These are phyloP conservation scores for Conringia planisiliqua DNA, from an alignment of 345 rosid species.

Conservation along the genomic window DNA sequence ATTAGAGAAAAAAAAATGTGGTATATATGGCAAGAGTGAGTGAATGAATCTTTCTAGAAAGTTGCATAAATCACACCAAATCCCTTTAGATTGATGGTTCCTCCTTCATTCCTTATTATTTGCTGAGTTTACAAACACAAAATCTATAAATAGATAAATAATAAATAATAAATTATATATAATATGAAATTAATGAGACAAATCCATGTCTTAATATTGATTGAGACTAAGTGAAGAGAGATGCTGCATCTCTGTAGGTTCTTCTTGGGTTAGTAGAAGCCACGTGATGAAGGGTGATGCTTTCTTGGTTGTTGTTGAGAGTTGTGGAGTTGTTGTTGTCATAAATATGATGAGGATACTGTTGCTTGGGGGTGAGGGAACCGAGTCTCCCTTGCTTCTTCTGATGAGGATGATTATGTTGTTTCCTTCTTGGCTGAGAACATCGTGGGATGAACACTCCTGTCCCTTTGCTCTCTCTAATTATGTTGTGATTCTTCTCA, in stretches of 20 bases:
- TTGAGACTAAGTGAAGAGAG: slow-evolving; percentile 32
- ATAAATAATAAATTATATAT: slow-evolving; percentile 20
- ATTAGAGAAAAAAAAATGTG: not conserved
- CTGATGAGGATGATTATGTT: slow-evolving; percentile 30
- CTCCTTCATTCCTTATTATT: slow-evolving; percentile 24
- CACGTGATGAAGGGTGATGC: slow-evolving; percentile 7
- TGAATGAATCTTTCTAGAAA: not conserved
- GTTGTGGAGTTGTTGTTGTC: slow-evolving; percentile 10
- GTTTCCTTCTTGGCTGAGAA: slow-evolving; percentile 57
- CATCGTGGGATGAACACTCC: slow-evolving; percentile 85
- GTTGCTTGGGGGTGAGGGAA: slow-evolving; percentile 46
- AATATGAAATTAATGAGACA: slow-evolving; percentile 24
- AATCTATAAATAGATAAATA: not conserved
- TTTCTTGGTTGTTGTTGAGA: slow-evolving; percentile 23
- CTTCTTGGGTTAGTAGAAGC: slow-evolving; percentile 32
- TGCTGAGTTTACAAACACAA: slow-evolving; percentile 19
- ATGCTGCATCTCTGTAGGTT: slow-evolving; percentile 40
- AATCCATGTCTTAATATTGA: slow-evolving; percentile 23
- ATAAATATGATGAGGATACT: slow-evolving; percentile 21
- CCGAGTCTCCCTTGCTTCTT: slow-evolving; percentile 55
- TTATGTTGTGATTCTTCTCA: slow-evolving; percentile 42
- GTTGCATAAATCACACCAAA: slow-evolving; percentile 21
- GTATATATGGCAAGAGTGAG: not conserved
- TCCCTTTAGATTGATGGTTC: slow-evolving; percentile 28
- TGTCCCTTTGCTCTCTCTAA: slow-evolving; percentile 84